These are phyloP conservation scores for Medicago lupulina DNA, from an alignment of 306 rosid species.

Conservation along the genomic window DNA sequence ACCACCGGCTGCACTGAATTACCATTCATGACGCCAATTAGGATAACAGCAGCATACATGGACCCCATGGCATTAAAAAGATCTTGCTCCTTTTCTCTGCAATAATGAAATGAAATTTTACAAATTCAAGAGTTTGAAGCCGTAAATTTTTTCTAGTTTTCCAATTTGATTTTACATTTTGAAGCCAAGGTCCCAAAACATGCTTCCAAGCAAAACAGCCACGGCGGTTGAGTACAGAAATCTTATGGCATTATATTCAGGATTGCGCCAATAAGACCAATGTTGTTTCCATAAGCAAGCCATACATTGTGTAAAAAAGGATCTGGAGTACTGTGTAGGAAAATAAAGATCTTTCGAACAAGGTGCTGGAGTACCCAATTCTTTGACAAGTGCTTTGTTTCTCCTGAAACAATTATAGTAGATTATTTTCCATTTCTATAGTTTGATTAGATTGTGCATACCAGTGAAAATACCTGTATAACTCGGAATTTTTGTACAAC, in stretches of 20 bases:
- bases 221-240: slow-evolving; percentile 45
- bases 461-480: slow-evolving; percentile 50
- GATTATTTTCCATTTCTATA: not conserved
- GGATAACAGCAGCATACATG: slow-evolving; percentile 65
- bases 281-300: slow-evolving; percentile 71
- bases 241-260: slow-evolving; percentile 51
- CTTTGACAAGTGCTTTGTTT: slow-evolving; percentile 52
- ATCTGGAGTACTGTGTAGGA: slow-evolving; percentile 49
- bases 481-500: slow-evolving; percentile 49
- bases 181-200: slow-evolving; percentile 71
- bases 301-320: slow-evolving; percentile 55
- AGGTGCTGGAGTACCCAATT: slow-evolving; percentile 56
- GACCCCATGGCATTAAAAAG: slow-evolving; percentile 65
- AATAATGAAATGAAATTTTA: slow-evolving; percentile 14
- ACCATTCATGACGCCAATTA: slow-evolving; percentile 53
- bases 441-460: not conserved
- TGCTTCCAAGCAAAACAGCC: slow-evolving; percentile 56
- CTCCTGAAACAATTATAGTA: slow-evolving; percentile 51
- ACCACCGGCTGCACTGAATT: slow-evolving; percentile 58
- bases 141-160: not conserved
- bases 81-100: slow-evolving; percentile 49
- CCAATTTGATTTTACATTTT: slow-evolving; percentile 52
- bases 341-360: slow-evolving; percentile 58
- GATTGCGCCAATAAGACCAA: slow-evolving; percentile 69
- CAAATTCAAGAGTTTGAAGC: slow-evolving; percentile 9